Percentiles rank a stretch among this genome's conserved stretches.
phyloP scores from a whole-genome alignment of 2,329 filamentous ascomycete genomes.

The Exophiala aquamarina region DNA sequence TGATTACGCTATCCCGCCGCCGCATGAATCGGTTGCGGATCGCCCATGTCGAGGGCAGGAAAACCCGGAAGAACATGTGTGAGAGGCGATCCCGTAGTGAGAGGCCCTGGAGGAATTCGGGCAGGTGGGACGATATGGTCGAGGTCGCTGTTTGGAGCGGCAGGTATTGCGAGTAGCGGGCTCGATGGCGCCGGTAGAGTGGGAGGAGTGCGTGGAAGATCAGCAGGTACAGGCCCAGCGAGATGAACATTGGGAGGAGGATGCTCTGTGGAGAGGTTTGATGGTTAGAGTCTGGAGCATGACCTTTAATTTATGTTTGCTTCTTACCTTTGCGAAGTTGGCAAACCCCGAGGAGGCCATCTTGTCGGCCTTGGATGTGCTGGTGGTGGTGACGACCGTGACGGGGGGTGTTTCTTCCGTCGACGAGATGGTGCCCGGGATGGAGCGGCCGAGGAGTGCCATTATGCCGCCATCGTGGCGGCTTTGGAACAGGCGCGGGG shows the following conservation, averaged over 20 bases:
- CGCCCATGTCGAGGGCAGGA: constrained; percentile 46
- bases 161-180: constrained; percentile 72
- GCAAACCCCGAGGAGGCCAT: constrained; percentile 20
- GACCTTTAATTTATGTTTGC: no score
- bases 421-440: constrained; percentile 13
- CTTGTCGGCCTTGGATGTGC: constrained; percentile 6
- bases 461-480: constrained; percentile 23
- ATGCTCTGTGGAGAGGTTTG: constrained; percentile 56
- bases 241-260: constrained; percentile 68
- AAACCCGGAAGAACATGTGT: constrained; percentile 42
- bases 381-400: constrained; percentile 6
- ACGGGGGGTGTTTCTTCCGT: constrained; percentile 9
- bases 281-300: background rate
- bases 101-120: constrained; percentile 19
- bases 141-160: constrained; percentile 49
- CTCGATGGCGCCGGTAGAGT: constrained; percentile 67
- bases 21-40: constrained; percentile 31
- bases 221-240: constrained; percentile 66
- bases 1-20: constrained; percentile 33
- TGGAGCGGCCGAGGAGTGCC: constrained; percentile 10
- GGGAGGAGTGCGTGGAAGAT: constrained; percentile 67
- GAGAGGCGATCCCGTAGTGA: constrained; percentile 43
- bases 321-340: constrained; percentile 18
- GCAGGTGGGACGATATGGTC: constrained; percentile 45
- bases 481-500: background rate